Evolutionary conservation across 1,284 basidiomycete species (phyloP), one percentile per base, ranked within the genome.

Genomic region (Leccinum fallax): DNA sequence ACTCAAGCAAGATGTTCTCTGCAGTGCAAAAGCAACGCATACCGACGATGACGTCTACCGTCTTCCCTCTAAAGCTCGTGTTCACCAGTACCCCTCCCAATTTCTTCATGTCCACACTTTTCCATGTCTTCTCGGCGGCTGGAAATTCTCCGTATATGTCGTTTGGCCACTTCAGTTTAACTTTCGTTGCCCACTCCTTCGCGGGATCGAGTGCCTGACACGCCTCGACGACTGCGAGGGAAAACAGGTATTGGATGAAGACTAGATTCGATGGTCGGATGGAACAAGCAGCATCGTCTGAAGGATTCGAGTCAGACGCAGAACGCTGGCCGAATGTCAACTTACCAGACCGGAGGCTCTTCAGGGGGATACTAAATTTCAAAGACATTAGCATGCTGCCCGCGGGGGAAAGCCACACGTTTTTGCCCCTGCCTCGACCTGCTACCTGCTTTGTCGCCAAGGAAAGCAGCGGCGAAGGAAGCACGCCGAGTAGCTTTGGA

Each of bases 101-200:
- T 76, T 98, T 98, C 72, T 80, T 89, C 67, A 58, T 21, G 43
- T 73, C 74, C 21, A 53, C 46, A 0, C 51, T 54, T 15, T 80
- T 83, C 65, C 81, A 74, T 2, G 74, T 72, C 7, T 77, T 79
- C 6, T 78, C 80, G 8, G 79, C 79, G 8, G 79, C 79, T 2
- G 79, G 80, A 11, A 86, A 76, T 40, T 85, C 82, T 2, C 88
- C 90, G 71, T 98, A 99, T 7, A 99, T 80, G 72, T 99, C 97
- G 71, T 99, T 99, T 11, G 97, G 97, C 97, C 97, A 99, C 77
- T 99, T 99, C 59, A 99, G 81, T 54, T 88, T 84, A 5, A 97
- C 84, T 5, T 80, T 81, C 13, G 81, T 78, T 1, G 88, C 90
- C 63, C 80, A 80, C 28, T 74, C 76, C 0, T 60, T 56, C 4